Percentiles rank a stretch among this genome's conserved stretches.
These are phyloP conservation scores for Termitomyces heimii DNA, from an alignment of 768 basidiomycete species.

Conservation along the genomic window DNA sequence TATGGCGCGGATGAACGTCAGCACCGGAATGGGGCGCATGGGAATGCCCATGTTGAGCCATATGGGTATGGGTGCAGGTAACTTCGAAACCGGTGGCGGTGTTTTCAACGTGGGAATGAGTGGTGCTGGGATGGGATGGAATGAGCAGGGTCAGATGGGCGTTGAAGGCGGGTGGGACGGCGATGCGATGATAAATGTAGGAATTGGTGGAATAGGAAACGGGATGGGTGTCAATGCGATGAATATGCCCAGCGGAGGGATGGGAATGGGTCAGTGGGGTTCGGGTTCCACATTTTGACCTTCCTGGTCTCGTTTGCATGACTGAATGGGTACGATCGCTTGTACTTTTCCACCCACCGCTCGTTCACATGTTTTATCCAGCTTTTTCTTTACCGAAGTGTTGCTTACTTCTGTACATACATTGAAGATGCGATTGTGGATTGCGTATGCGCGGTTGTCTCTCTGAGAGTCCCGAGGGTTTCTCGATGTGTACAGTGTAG, in stretches of 20 bases:
- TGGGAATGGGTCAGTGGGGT: conserved; percentile 33
- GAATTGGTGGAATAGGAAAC: conserved; percentile 29
- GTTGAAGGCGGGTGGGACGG: conserved; percentile 26
- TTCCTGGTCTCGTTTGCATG: neutral
- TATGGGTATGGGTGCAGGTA: conserved; percentile 20
- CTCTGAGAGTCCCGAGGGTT: neutral
- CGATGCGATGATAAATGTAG: conserved; percentile 31
- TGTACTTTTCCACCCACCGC: neutral
- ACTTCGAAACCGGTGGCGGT: conserved; percentile 15
- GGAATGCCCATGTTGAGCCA: conserved; percentile 21
- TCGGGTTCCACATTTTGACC: conserved; percentile 13
- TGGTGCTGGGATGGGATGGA: conserved; percentile 28
- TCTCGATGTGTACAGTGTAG: neutral
- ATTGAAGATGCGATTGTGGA: neutral
- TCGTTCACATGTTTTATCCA: neutral
- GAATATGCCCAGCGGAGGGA: conserved; percentile 29
- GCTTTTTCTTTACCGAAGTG: neutral
- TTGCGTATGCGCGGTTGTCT: neutral
- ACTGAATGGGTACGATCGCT: neutral
- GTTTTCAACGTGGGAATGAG: conserved; percentile 31
- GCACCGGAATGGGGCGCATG: conserved; percentile 19
- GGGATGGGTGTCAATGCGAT: conserved; percentile 38
- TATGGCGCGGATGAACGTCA: conserved; percentile 26
- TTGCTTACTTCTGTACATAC: neutral
- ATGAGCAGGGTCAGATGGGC: conserved; percentile 23